Conservation (phyloP, 208 protist genomes). For the Acanthamoeba lenticulata region DNA sequence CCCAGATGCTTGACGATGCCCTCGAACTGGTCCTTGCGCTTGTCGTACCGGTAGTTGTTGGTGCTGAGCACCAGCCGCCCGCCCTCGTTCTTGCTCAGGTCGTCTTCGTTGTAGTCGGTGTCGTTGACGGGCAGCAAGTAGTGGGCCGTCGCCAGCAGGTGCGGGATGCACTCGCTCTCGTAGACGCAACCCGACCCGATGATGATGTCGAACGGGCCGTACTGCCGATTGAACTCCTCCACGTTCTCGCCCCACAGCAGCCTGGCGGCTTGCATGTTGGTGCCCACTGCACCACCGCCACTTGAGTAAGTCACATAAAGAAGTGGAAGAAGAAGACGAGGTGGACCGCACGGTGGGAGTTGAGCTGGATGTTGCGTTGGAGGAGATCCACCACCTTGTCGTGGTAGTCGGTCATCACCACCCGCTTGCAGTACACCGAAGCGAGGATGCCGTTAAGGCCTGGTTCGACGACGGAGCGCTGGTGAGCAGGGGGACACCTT, state of each 20-base stretch:
- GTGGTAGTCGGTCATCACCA: constrained; percentile 47
- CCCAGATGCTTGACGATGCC: background rate
- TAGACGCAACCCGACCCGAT: constrained; percentile 17
- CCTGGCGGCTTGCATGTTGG: constrained; percentile 4
- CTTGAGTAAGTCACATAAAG: background rate
- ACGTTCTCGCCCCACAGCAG: background rate
- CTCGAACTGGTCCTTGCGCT: constrained; percentile 1
- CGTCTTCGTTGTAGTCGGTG: background rate
- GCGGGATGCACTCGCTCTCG: constrained; percentile 35
- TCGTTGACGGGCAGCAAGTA: constrained; percentile 26
- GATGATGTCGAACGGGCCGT: constrained; percentile 16
- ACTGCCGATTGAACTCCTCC: constrained; percentile 10
- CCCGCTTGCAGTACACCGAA: constrained; percentile 19
- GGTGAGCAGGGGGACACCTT: no score
- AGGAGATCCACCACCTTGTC: constrained; percentile 29
- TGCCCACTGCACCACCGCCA: background rate
- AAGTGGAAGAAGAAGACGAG: background rate
- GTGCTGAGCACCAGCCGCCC: background rate
- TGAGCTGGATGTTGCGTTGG: constrained; percentile 22
- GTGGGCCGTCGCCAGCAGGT: background rate
- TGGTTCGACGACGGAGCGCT: no score
- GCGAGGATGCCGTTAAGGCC: constrained; percentile 17
- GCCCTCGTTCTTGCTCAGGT: constrained; percentile 36
- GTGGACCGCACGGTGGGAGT: background rate
- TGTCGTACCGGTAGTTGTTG: constrained; percentile 28